phyloP scores from a whole-genome alignment of 2,329 filamentous ascomycete species.

The Stachybotrys elegans region DNA sequence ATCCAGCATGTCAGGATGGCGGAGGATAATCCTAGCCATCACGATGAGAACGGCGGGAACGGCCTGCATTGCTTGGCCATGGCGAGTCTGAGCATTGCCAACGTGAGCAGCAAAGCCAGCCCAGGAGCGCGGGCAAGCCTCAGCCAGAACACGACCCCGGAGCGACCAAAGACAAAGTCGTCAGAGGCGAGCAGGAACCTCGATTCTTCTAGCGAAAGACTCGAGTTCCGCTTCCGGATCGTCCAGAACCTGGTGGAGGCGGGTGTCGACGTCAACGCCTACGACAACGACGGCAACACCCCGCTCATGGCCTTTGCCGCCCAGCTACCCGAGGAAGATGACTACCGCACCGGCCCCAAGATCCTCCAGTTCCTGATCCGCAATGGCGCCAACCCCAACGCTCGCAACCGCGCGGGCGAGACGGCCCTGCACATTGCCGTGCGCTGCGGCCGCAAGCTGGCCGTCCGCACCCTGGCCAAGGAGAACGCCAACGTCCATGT shows the following conservation, averaged over 20 bases:
- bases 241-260: constrained; percentile 26
- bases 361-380: constrained; percentile 40
- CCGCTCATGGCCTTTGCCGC: constrained; percentile 51
- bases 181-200: constrained; percentile 19
- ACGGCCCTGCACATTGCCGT: constrained; percentile 51
- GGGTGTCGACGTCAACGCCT: constrained; percentile 45
- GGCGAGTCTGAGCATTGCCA: constrained; percentile 38
- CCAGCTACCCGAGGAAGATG: constrained; percentile 44
- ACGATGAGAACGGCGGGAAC: constrained; percentile 43
- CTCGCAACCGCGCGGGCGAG: constrained; percentile 49
- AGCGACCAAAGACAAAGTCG: constrained; percentile 10
- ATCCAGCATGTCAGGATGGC: constrained; percentile 16
- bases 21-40: constrained; percentile 9
- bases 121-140: neutral
- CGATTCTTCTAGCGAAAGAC: constrained; percentile 26
- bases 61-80: constrained; percentile 54
- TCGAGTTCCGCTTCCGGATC: constrained; percentile 21
- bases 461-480: constrained; percentile 40
- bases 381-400: constrained; percentile 39
- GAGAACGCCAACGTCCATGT: constrained; percentile 42
- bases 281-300: constrained; percentile 46
- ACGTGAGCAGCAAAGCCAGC: constrained; percentile 26
- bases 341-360: constrained; percentile 39
- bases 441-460: constrained; percentile 47
- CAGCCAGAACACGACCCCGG: neutral